phyloP scores from a whole-genome alignment of 1,284 basidiomycete species.

The Thelephora terrestris region DNA sequence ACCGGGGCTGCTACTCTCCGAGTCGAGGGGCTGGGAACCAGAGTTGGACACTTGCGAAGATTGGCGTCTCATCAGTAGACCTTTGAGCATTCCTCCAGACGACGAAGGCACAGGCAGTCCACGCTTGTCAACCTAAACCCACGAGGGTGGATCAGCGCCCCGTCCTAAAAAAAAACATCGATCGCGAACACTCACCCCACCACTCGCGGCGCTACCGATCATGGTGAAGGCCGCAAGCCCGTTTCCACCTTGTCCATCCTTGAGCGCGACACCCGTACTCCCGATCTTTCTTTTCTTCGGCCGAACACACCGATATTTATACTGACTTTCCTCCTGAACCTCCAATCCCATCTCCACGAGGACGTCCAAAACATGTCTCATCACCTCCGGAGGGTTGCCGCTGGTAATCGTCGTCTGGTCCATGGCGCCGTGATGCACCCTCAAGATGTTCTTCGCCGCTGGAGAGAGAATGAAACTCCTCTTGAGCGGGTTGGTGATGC shows the following conservation, averaged over 20 bases:
- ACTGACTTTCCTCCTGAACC: constrained; percentile 78
- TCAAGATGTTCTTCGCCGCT: constrained; percentile 46
- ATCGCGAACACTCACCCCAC: constrained; percentile 49
- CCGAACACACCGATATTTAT: constrained; percentile 77
- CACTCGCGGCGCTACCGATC: constrained; percentile 68
- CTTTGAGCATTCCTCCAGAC: constrained; percentile 72
- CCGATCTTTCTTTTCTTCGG: constrained; percentile 57
- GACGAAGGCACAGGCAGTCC: constrained; percentile 70
- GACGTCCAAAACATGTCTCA: constrained; percentile 73
- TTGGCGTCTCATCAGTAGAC: constrained; percentile 78
- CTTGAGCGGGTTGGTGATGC: constrained; percentile 18
- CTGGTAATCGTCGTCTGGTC: constrained; percentile 90
- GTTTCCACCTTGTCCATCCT: constrained; percentile 29
- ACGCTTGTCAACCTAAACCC: constrained; percentile 64
- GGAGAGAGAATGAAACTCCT: constrained; percentile 32
- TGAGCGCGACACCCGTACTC: constrained; percentile 25
- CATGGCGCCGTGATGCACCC: constrained; percentile 87
- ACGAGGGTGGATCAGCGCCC: not conserved
- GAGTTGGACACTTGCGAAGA: constrained; percentile 64
- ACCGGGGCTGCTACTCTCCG: constrained; percentile 8
- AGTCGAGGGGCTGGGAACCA: constrained; percentile 17
- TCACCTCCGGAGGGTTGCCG: constrained; percentile 76
- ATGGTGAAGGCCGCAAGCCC: constrained; percentile 67
- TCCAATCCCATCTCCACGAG: constrained; percentile 89
- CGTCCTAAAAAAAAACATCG: not conserved